Conservation (phyloP, 2,329 filamentous ascomycete genomes). For the Sporothrix dimorphospora region DNA sequence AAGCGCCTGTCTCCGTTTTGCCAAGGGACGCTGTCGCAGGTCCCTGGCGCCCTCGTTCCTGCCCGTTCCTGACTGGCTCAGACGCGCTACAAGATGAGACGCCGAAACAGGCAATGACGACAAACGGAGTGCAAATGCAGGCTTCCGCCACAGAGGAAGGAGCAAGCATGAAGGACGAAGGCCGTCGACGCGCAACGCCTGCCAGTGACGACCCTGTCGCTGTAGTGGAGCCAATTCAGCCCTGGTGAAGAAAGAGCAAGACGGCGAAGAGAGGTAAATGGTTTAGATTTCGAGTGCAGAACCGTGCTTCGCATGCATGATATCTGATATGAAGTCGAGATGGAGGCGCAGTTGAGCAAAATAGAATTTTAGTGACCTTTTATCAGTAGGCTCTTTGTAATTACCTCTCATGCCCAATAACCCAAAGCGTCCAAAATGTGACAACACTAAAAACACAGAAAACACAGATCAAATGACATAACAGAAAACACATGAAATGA, state of each 20-base stretch:
- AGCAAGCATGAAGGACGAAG: neutral
- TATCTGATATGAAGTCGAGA: neutral
- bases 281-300: neutral
- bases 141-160: slow-evolving; percentile 4
- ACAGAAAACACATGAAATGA: neutral
- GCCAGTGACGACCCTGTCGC: neutral
- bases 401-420: neutral
- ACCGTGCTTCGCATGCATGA: neutral
- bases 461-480: neutral
- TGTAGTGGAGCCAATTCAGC: neutral
- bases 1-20: slow-evolving; percentile 13
- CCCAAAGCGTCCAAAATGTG: neutral
- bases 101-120: slow-evolving; percentile 23
- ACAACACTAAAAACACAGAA: neutral
- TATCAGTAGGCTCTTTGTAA: neutral
- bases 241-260: neutral
- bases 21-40: slow-evolving; percentile 13
- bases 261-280: neutral
- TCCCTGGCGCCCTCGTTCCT: slow-evolving; percentile 8
- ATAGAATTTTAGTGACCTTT: neutral
- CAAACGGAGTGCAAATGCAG: slow-evolving; percentile 1
- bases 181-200: neutral
- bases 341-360: neutral
- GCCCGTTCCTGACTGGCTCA: slow-evolving; percentile 22
- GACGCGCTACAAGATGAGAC: slow-evolving; percentile 22